A percentile compares a stretch with the other conserved stretches of the same genome.
Evolutionary conservation across 257 asterid genomes (phyloP).

Genomic region (Penstemon davidsonii): DNA sequence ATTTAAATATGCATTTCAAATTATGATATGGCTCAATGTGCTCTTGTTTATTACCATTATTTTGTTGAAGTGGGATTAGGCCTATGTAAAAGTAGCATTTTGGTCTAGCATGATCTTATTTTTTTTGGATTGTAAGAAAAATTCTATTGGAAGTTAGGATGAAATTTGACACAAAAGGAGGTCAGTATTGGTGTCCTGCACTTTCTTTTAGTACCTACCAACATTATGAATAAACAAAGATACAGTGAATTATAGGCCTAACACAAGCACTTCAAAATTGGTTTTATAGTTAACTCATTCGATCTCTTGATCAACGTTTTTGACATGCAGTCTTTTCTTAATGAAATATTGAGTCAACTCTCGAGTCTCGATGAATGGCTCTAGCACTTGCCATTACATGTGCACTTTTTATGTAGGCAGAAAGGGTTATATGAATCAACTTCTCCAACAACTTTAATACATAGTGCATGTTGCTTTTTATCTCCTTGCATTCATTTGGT

Average conservation of each 20-base stretch:
- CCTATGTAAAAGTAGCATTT: constrained; percentile 3
- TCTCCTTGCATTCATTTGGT: neutral
- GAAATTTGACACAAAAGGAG: constrained; percentile 14
- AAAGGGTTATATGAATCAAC: constrained; percentile 15
- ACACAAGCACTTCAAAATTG: constrained; percentile 7
- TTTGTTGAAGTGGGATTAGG: constrained; percentile 5
- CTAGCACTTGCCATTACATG: neutral
- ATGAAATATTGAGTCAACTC: constrained; percentile 1
- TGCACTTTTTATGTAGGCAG: constrained; percentile 4
- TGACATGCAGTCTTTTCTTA: constrained; percentile 1
- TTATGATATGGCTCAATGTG: neutral
- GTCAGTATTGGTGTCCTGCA: constrained; percentile 12
- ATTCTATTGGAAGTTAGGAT: constrained; percentile 1
- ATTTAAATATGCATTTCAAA: neutral
- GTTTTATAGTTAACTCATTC: neutral
- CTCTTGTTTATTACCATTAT: neutral
- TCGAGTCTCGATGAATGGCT: neutral
- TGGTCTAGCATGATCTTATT: constrained; percentile 6
- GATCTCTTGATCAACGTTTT: constrained; percentile 10
- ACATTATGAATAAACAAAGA: neutral
- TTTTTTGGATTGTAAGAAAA: neutral
- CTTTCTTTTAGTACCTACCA: constrained; percentile 17
- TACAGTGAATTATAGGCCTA: constrained; percentile 13
- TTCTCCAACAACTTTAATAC: constrained; percentile 22
- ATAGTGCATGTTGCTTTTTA: neutral